A percentile compares a stretch with the other conserved stretches of the same genome.
Evolutionary conservation across 192 early-diverging fungal species (phyloP).

Genomic region (Gamsiella multidivaricata): DNA sequence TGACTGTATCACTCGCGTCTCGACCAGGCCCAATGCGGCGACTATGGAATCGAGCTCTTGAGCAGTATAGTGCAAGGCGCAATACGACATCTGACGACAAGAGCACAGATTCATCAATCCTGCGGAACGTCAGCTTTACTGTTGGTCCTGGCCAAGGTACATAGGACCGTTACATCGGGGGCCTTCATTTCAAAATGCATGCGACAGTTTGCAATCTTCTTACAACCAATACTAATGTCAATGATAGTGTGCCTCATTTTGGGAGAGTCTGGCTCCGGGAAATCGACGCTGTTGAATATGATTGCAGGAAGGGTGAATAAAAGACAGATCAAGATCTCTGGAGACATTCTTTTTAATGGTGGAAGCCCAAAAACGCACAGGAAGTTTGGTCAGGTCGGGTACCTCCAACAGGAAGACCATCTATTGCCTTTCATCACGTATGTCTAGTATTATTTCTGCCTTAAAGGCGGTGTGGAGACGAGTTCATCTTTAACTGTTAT

Average conservation of each 20-base stretch:
- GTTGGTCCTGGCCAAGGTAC: constrained; percentile 9
- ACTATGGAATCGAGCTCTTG: neutral
- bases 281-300: constrained; percentile 16
- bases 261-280: constrained; percentile 13
- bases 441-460: neutral
- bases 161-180: neutral
- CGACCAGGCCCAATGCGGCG: no score
- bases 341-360: neutral
- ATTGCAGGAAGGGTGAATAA: constrained; percentile 6
- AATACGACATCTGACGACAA: no score
- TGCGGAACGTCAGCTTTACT: constrained; percentile 9
- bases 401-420: constrained; percentile 17
- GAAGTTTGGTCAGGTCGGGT: constrained; percentile 4
- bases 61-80: no score
- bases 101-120: neutral
- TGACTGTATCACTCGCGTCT: no score
- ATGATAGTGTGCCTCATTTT: constrained; percentile 11
- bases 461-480: neutral
- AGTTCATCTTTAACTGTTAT: neutral
- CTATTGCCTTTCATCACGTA: constrained; percentile 14
- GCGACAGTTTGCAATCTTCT: no score
- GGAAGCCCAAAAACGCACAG: neutral
- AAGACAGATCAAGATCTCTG: neutral
- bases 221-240: neutral
- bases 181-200: no score